These are phyloP conservation scores for Arxiozyma bovina DNA, from an alignment of 1,139 yeast species.

Conservation along the genomic window DNA sequence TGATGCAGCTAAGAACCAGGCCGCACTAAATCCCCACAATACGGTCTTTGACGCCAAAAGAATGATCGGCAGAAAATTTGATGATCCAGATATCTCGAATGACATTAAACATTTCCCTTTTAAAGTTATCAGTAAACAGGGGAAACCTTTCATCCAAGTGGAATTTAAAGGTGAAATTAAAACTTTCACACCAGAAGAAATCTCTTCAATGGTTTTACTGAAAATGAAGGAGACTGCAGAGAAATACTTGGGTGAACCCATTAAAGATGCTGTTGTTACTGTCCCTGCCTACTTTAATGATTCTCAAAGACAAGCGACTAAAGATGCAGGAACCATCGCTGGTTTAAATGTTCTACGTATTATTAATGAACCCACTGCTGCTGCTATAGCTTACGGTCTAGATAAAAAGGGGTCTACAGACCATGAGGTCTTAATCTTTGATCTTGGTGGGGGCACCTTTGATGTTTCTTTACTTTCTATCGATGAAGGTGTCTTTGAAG, in stretches of 20 bases:
- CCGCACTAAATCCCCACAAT: conserved; percentile 59
- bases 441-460: conserved; percentile 97
- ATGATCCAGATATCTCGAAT: conserved; percentile 47
- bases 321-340: conserved; percentile 95
- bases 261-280: conserved; percentile 68
- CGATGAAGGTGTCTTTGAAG: conserved; percentile 94
- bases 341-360: conserved; percentile 91
- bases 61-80: conserved; percentile 57
- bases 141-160: conserved; percentile 54
- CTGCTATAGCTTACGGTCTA: conserved; percentile 95
- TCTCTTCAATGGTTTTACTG: conserved; percentile 53
- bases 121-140: conserved; percentile 47
- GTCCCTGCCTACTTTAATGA: conserved; percentile 97
- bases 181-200: conserved; percentile 57
- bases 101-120: conserved; percentile 60
- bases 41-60: conserved; percentile 64
- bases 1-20: conserved; percentile 66
- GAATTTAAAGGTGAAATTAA: conserved; percentile 60
- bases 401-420: conserved; percentile 75
- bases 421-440: conserved; percentile 85
- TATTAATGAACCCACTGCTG: conserved; percentile 97
- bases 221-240: conserved; percentile 67
- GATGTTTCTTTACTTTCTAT: conserved; percentile 89
- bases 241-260: conserved; percentile 49
- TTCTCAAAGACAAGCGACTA: conserved; percentile 97